Percentiles rank a stretch among this genome's conserved stretches.
Evolutionary conservation across 2,329 filamentous ascomycete species (phyloP).

Genomic region (Claviceps arundinis): DNA sequence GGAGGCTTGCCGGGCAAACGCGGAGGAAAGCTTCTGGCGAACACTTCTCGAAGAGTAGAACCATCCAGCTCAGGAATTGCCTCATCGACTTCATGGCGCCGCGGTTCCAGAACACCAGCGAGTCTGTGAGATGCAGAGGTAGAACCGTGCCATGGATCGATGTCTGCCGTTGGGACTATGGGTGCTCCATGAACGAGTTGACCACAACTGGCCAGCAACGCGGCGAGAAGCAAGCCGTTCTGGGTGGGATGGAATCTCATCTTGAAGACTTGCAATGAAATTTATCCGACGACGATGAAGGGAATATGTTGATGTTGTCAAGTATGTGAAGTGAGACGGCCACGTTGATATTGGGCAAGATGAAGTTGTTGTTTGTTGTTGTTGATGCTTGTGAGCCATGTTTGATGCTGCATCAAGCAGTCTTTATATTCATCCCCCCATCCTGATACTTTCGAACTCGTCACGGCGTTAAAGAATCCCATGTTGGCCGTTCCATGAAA

Average conservation of each 20-base stretch:
- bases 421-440: neutral
- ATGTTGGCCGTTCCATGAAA: neutral
- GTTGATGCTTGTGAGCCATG: neutral
- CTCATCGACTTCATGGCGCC: neutral
- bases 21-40: neutral
- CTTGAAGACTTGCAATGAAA: neutral
- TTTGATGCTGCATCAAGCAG: neutral
- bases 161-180: neutral
- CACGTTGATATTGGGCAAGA: too few species aligned
- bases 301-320: neutral
- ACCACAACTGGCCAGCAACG: neutral
- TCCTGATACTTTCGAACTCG: neutral
- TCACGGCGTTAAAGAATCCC: neutral
- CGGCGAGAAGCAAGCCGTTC: neutral
- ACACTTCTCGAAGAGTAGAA: neutral
- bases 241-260: neutral
- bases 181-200: neutral
- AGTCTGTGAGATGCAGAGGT: neutral
- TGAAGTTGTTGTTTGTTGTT: neutral
- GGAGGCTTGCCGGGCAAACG: neutral
- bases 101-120: neutral
- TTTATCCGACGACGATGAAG: neutral
- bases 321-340: too few species aligned
- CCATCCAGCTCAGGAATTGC: neutral
- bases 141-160: neutral